A percentile compares a stretch with the other conserved stretches of the same genome.
phyloP scores from a whole-genome alignment of 108 stramenopile species.

The Halocafeteria seosinensis region DNA sequence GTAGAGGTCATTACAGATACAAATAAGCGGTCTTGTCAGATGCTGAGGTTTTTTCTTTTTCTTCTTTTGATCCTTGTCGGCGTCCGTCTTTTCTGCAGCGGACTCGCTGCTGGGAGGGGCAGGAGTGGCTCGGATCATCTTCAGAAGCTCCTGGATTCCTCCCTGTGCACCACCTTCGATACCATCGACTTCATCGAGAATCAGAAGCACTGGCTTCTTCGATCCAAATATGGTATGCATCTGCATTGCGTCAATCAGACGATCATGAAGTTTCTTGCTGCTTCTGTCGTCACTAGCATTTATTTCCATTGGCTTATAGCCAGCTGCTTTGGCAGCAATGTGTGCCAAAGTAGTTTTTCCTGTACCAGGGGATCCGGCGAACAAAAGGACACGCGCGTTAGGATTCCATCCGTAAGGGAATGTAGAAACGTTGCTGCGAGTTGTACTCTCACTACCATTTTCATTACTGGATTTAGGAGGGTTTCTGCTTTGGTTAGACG shows the following conservation, averaged over 20 bases:
- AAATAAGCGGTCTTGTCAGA: constrained; percentile 71
- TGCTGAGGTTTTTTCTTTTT: constrained; percentile 12
- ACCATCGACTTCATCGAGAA: constrained; percentile 90
- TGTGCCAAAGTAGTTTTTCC: constrained; percentile 96
- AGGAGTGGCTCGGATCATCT: constrained; percentile 47
- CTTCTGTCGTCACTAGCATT: constrained; percentile 91
- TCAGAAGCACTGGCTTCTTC: constrained; percentile 59
- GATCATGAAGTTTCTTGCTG: constrained; percentile 41
- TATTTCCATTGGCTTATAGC: constrained; percentile 75
- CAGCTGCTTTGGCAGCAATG: constrained; percentile 61
- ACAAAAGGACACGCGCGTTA: constrained; percentile 58
- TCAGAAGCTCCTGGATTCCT: constrained; percentile 57
- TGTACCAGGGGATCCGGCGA: constrained; percentile 73
- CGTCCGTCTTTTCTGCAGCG: background rate
- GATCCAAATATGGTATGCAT: constrained; percentile 2
- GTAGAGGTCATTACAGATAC: constrained; percentile 91
- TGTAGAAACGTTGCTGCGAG: no score
- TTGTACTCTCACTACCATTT: background rate
- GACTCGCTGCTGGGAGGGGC: background rate
- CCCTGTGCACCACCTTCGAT: constrained; percentile 70
- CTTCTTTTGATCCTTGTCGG: background rate
- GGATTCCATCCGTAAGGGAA: constrained; percentile 44
- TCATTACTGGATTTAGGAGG: no score
- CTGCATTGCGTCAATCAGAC: constrained; percentile 2
- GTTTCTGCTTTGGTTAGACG: background rate